Base-by-base conservation (phyloP, 176 grass and related monocot species). In the Hsuehochloa calcarea region DNA sequence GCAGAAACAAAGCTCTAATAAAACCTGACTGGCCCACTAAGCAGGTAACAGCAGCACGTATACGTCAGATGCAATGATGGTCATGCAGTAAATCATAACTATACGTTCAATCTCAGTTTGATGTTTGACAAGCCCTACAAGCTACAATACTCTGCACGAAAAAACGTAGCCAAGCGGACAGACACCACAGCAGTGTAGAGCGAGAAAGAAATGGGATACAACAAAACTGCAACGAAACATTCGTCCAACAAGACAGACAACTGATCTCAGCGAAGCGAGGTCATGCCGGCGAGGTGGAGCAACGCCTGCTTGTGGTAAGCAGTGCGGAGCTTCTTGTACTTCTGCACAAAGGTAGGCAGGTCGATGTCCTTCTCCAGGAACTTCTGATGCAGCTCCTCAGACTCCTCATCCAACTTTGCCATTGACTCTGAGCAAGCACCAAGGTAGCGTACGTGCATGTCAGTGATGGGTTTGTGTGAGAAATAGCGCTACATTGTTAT, bases 301-400 rank as follows among this genome's bases (percentile, higher is more conserved):
- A 99, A 62, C 2, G 91, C 88, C 50, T 85, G 87, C 69, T 78
- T 95, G 87, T 98, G 96, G 74, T 98, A 93, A 19, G 81, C 79
- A 0, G 63, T 76, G 46, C 93, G 88, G 50, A 96, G 86, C 71
- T 96, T 99, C 88, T 94, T 99, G 81, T 99, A 96, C 40, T 94
- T 99, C 68, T 92, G 93, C 38, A 96, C 90, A 74, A 99, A 96
- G 44, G 93, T 81, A 1, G 88, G 51, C 9, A 92, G 83, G 65
- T 96, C 93, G 3, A 99, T 66, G 46, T 96, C 93, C 38, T 96
- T 94, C 47, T 92, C 96, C 16, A 94, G 85, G 47, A 98, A 87
- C 78, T 93, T 93, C 27, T 84, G 84, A 17, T 94, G 77, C 41
- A 96, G 69, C 77, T 88, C 50, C 79, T 94, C 96, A 6, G 96